Evolutionary conservation across 2,329 filamentous ascomycete genomes (phyloP), one percentile per base, ranked within the genome.

Genomic region (Diaporthe aspalathi): DNA sequence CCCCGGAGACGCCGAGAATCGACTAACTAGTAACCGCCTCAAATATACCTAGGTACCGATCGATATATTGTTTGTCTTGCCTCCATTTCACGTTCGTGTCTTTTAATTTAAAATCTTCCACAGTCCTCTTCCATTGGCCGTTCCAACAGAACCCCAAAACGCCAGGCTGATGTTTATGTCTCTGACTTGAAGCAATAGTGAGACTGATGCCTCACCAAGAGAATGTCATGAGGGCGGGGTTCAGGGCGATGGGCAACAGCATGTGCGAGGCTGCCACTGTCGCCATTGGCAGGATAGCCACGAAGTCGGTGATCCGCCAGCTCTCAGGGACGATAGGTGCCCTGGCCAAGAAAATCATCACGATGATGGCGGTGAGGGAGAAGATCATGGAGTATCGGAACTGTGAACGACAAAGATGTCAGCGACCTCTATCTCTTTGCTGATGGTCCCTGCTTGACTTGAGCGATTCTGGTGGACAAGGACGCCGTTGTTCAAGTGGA

Each of bases 191-290:
- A 49, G 12, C 2, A 14, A 32, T n/a, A n/a, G n/a, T n/a, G n/a
- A n/a, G n/a, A n/a, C n/a, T n/a, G n/a, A n/a, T n/a, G 32, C 5
- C 0, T 78, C 88, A 94, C 89, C 91, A 94, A 12, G 91, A 92
- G 80, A 94, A 94, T 0, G 90, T 92, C 91, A 94, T 94, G 76
- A 94, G 83, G 24, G 91, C 92, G n/a, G 92, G 92, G 80, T 94
- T 94, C 62, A 95, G 83, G 5, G 89, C 92, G 71, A 94, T 85
- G 1, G 93, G 93, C 73, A 94, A 80, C 63, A 94, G 81, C 70
- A 94, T 85, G 80, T 94, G 92, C 70, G 89, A 92, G 1, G 84
- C 86, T 0, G 90, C 84, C n/a, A 94, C 89, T 0, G 90, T 92
- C 1, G 90, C 88, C 89, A 95, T 91, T 67, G 93, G 93, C 63